Percentiles rank a stretch among this genome's conserved stretches.
Conservation (phyloP, 768 basidiomycete genomes). For the Sutorius australiensis region DNA sequence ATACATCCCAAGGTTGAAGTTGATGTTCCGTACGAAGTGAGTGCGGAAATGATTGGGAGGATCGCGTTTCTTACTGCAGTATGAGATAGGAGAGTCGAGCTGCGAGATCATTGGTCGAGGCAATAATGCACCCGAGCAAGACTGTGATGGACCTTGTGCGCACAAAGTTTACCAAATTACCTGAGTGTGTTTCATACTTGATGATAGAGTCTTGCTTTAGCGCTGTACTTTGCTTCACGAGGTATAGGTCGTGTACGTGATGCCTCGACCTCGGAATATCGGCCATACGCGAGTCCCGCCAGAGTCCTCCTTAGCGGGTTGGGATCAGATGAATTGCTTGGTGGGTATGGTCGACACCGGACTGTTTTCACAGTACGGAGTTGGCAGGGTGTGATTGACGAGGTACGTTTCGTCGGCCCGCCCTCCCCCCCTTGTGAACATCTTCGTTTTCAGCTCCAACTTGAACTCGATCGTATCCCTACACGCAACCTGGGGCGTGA, state of each 20-base stretch:
- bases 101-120: constrained; percentile 53
- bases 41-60: constrained; percentile 1
- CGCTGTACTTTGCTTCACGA: constrained; percentile 89
- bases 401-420: constrained; percentile 45
- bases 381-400: constrained; percentile 76
- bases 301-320: constrained; percentile 86
- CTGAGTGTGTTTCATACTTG: background rate
- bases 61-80: constrained; percentile 4
- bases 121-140: constrained; percentile 71
- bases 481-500: constrained; percentile 89
- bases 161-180: background rate
- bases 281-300: constrained; percentile 66
- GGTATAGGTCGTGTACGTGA: constrained; percentile 60
- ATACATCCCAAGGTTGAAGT: constrained; percentile 64
- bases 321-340: constrained; percentile 93
- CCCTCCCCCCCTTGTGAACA: background rate
- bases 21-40: constrained; percentile 75
- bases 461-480: constrained; percentile 85
- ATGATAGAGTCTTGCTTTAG: constrained; percentile 80
- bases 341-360: constrained; percentile 89
- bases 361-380: constrained; percentile 62
- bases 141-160: constrained; percentile 91
- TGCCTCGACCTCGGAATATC: constrained; percentile 29
- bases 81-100: constrained; percentile 58
- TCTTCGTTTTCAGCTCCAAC: constrained; percentile 60